A percentile compares a stretch with the other conserved stretches of the same genome.
These are phyloP conservation scores for Barbarea vulgaris DNA, from an alignment of 345 rosid genomes.

Conservation along the genomic window DNA sequence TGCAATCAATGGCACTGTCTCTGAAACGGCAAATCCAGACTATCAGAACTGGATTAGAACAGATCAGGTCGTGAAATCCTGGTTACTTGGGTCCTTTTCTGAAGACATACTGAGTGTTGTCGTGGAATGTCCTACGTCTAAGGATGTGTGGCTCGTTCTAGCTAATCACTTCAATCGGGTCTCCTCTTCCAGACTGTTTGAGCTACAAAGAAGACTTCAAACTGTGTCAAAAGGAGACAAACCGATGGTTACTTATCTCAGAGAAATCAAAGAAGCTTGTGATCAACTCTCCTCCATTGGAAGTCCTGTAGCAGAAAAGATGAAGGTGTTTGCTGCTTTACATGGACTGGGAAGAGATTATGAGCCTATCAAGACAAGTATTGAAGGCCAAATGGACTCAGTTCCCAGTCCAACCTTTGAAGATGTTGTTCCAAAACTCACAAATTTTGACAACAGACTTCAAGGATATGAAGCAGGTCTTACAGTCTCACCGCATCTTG, in stretches of 20 bases:
- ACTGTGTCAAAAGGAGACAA: accelerated
- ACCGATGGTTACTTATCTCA: accelerated
- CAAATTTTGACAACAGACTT: too few relatives aligned
- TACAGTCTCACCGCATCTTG: too few relatives aligned
- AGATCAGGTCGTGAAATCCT: background rate
- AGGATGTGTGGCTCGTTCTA: background rate
- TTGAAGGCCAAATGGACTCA: background rate
- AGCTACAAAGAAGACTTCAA: background rate
- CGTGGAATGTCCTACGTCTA: accelerated
- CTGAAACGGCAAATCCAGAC: too few relatives aligned
- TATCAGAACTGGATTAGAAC: too few relatives aligned
- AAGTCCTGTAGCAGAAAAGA: background rate
- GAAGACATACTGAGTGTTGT: background rate
- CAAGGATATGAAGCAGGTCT: too few relatives aligned
- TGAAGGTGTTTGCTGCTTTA: background rate
- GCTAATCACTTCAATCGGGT: background rate
- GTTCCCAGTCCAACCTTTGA: accelerated
- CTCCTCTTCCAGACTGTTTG: background rate
- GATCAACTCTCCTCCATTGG: background rate
- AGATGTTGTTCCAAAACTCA: background rate
- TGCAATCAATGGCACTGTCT: too few relatives aligned
- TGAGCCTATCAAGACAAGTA: background rate
- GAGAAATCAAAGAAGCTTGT: background rate
- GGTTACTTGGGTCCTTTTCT: background rate
- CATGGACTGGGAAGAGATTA: background rate